Evolutionary conservation across 352 stramenopile genomes (phyloP), one percentile per base, ranked within the genome.

Genomic region (Saprolegnia diclina): DNA sequence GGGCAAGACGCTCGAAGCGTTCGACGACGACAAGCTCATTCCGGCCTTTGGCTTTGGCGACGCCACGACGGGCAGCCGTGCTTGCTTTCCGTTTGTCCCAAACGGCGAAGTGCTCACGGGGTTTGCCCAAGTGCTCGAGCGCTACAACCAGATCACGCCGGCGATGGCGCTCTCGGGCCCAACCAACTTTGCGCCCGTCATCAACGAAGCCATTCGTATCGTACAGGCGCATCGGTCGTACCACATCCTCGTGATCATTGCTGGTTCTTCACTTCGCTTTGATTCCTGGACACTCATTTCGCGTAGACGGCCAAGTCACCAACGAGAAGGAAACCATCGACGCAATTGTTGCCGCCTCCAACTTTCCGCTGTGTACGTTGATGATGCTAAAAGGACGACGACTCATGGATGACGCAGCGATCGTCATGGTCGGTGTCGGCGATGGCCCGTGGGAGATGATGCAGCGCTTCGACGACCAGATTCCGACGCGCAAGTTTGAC

Each of bases 281-380:
- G 35, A 10, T 75, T 2, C 46, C 2, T 54, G 24, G 46, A 22
- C 24, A 5, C 46, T 54, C 24, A 35, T 35, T 5, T 5, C 29
- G 29, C 29, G n/a, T 54, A 54, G 87, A 95, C 59, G 88, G 88
- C 53, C 86, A 94, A 71, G 85, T 95, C 19, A 95, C 86, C 9
- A 91, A 91, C 72, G 85, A 95, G 67, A 89, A 91, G 67, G 85
- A 93, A 55, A 95, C 83, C n/a, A 90, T 91, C 62, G 82, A 92
- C 67, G 86, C 86, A 6, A 94, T 95, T 73, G 76, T 84, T 6
- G 80, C 86, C 74, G 82, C 83, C 6, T 90, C 80, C 24, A 88
- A 87, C 61, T 84, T 83, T 56, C 77, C 83, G 9, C 57, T 94
- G 24, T 89, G 82, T 90, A 83, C 38, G 82, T 77, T n/a, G 40